Evolutionary conservation across 2,329 filamentous ascomycete species (phyloP).

Genomic region (Arthrocladium fulminans): DNA sequence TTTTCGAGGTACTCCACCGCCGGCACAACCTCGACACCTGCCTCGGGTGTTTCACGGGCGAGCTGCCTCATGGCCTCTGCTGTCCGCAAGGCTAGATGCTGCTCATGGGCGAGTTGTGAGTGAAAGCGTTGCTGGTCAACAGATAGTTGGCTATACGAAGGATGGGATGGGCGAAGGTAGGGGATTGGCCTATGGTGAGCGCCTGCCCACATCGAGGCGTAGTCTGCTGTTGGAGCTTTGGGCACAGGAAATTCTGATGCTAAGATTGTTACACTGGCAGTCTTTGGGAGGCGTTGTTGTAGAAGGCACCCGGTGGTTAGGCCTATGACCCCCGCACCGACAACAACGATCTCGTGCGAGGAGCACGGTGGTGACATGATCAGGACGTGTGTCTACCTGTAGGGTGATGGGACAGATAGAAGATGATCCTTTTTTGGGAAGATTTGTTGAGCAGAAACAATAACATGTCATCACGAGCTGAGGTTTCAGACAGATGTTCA

Average conservation of each 20-base stretch:
- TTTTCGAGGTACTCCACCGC: slow-evolving; percentile 37
- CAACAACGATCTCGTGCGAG: slow-evolving; percentile 13
- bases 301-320: slow-evolving; percentile 23
- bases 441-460: too few relatives aligned
- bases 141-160: neutral
- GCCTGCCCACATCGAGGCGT: slow-evolving; percentile 40
- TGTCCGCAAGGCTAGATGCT: slow-evolving; percentile 31
- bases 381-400: too few relatives aligned
- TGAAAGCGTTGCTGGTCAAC: neutral
- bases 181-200: slow-evolving; percentile 41
- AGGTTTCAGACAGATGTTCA: too few relatives aligned
- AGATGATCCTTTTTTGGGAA: too few relatives aligned
- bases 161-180: slow-evolving; percentile 22
- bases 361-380: neutral
- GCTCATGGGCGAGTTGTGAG: slow-evolving; percentile 29
- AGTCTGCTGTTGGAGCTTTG: slow-evolving; percentile 30
- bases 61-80: slow-evolving; percentile 32
- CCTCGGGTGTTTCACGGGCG: slow-evolving; percentile 27
- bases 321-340: slow-evolving; percentile 21
- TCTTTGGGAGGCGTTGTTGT: slow-evolving; percentile 17
- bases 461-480: too few relatives aligned
- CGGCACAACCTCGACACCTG: slow-evolving; percentile 31
- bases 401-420: too few relatives aligned
- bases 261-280: slow-evolving; percentile 43
- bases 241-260: slow-evolving; percentile 33